Base-by-base conservation (phyloP, 108 stramenopile species). In the Pelagomonas calceolata region DNA sequence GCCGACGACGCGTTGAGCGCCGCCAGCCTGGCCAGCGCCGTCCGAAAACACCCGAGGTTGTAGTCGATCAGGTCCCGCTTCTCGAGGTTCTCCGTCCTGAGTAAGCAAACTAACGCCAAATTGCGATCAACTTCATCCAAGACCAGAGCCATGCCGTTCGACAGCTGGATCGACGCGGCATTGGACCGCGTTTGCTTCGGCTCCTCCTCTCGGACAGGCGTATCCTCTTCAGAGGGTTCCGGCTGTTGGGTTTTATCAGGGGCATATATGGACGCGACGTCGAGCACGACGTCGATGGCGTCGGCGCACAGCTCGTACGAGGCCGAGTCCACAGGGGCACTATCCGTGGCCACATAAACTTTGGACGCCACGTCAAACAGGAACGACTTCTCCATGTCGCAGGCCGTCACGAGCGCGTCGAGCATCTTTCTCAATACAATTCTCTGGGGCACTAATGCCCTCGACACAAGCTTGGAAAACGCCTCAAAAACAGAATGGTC, bases 261-360 rank as follows among this genome's bases (percentile, higher is more conserved):
- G 10, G 97, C 97, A 74, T 99, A 99, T 64, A 99, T 99, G 35
- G 95, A 95, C 72, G 95, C 94, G 4, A 98, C 93, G 86, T 99
- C 99, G 60, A 99, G 75, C 14, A 97, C 96, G 18, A 98, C 94
- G 85, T 99, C 99, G 70, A 99, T 96, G 96, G 97, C 95, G 79
- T 99, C 99, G 64, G 87, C 85, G 79, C 96, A 97, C 21, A 99
- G 84, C 76, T 99, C 99, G 36, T 91, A 85, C 70, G 89, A 91
- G 66, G 90, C 90, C 89, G 91, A 92, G 78, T 97, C 97, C 18
- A 96, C 95, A 1, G 97, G 96, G 69, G 90, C 93, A 32, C 92
- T 88, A 79, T 99, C 99, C 12, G 97, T 98, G 18, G 89, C 87
- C 64, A 98, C 90, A 79, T 98, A 97, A 31, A 98, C 75, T 76